Evolutionary conservation across 2,329 filamentous ascomycete genomes (phyloP), one percentile per base, ranked within the genome.

Genomic region (Fusarium humuli): DNA sequence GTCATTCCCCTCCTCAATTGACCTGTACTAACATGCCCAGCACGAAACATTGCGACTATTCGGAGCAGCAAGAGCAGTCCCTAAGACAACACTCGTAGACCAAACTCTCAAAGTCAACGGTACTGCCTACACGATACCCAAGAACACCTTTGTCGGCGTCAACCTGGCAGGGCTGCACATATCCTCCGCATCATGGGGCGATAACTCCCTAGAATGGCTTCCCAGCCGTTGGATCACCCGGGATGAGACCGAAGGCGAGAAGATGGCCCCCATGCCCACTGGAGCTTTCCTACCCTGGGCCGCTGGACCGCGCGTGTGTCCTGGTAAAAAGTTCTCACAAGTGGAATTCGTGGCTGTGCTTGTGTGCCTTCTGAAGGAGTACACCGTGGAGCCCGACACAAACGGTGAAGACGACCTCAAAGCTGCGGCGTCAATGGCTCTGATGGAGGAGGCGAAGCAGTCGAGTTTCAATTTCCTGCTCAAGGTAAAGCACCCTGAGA

Each of bases 281-380:
- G 69, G 69, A 23, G 57, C 69, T 25, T 73, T 70, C 16, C 32
- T 73, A 9, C 62, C 62, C 10, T 73, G 70, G 70, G 61, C 70
- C 0, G 70, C 57, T 6, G 70, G 70, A 11, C 62, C 63, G 1
- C 69, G 70, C 20, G 63, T 68, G 2, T 73, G 70, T 42, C 69
- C 69, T 5, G 72, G 72, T 23, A 74, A 67, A 46, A 73, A 73
- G 60, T 74, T 74, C 42, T 74, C 72, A 1, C 72, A 74, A 25
- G 72, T 73, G 7, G 72, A 74, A 23, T 74, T 74, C 30, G 72
- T 74, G 25, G 72, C 71, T 16, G 67, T 70, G 27, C 48, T 74
- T 53, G 69, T 69, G 10, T 61, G 62, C 6, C 52, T 74, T 10
- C 37, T 71, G 16, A 68, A 68, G 49, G 59, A 56, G 7, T 71